Base-by-base conservation (phyloP, 192 early-diverging fungal species). In the Dissophora globulifera region DNA sequence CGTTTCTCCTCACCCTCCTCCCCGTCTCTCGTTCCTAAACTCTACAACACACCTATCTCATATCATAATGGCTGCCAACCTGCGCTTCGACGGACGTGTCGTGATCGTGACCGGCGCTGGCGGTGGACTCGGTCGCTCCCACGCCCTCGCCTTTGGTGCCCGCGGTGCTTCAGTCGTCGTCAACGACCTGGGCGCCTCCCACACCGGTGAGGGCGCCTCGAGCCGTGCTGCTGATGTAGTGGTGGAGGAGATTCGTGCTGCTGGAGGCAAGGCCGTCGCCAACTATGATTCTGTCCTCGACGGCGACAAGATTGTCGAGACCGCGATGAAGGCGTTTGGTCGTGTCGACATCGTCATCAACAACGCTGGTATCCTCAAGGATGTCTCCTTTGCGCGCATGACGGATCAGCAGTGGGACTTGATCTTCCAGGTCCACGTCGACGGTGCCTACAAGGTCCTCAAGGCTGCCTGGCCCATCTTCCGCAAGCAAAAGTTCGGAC, bases 251-350 rank as follows among this genome's bases (percentile, higher is more conserved):
- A 97, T 99, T 78, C 84, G 81, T 31, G 80, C 85, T 33, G 86
- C 90, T 23, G 97, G 97, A 25, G 97, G 97, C 50, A 87, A 91
- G 64, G 97, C 97, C 12, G 93, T 99, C 19, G 93, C 96, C 50
- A 95, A 96, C 87, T 96, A 98, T 84, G 90, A 97, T 84, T 96
- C 96, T 62, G 98, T 99, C 27, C 91, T 97, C 48, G 92, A 96
- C 54, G 98, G 98, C 58, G 95, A 94, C 56, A 96, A 95, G 88
- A 99, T 99, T 76, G 93, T 99, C 20, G 94, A 95, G 69, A 96
- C 96, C 6, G 98, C 98, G 4, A 80, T 99, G 69, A 90, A 94
- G 84, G 93, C 93, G 17, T 99, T 94, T 76, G 97, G 97, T 10
- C 90, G 92, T 40, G 84, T 99, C 55, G 98, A 99, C 78, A 88